phyloP scores from a whole-genome alignment of 2,329 filamentous ascomycete genomes.

The Alternaria gaisen region DNA sequence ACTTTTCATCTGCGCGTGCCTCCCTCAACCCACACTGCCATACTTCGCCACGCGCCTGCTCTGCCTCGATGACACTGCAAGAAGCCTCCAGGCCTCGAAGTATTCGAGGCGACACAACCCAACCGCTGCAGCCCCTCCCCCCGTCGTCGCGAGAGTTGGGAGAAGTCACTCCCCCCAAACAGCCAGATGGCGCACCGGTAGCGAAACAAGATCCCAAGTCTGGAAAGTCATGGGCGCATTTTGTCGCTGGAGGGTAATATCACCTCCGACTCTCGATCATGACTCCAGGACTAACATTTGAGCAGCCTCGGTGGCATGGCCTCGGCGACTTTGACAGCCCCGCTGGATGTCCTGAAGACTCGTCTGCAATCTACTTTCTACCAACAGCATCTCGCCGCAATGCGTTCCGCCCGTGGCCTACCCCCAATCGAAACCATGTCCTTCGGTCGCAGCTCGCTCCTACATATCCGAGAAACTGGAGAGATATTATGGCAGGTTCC shows the following conservation, averaged over 20 bases:
- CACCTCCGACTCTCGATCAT: constrained; percentile 32
- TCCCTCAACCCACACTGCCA: constrained; percentile 2
- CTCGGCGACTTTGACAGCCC: constrained; percentile 88
- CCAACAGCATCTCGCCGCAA: constrained; percentile 78
- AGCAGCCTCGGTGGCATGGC: constrained; percentile 86
- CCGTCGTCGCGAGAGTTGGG: constrained; percentile 70
- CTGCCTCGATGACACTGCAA: constrained; percentile 48
- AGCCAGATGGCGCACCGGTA: constrained; percentile 51
- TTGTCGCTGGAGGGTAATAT: constrained; percentile 84
- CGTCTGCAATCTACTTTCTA: constrained; percentile 95
- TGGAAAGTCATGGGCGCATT: constrained; percentile 86
- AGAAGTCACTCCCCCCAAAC: constrained; percentile 61
- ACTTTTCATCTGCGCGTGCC: constrained; percentile 4
- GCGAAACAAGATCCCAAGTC: constrained; percentile 54
- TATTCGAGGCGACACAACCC: constrained; percentile 37
- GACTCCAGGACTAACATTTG: constrained; percentile 23
- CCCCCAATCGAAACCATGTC: constrained; percentile 67
- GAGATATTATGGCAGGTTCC: constrained; percentile 86
- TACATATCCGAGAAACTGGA: constrained; percentile 85
- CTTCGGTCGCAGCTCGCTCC: constrained; percentile 69
- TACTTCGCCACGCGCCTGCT: constrained; percentile 19
- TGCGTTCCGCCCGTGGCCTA: constrained; percentile 67
- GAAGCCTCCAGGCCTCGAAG: constrained; percentile 42
- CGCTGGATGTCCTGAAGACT: constrained; percentile 93
- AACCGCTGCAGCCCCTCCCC: constrained; percentile 39